Evolutionary conservation across 1,139 yeast genomes (phyloP).

Genomic region (Wickerhamiella pararugosa): DNA sequence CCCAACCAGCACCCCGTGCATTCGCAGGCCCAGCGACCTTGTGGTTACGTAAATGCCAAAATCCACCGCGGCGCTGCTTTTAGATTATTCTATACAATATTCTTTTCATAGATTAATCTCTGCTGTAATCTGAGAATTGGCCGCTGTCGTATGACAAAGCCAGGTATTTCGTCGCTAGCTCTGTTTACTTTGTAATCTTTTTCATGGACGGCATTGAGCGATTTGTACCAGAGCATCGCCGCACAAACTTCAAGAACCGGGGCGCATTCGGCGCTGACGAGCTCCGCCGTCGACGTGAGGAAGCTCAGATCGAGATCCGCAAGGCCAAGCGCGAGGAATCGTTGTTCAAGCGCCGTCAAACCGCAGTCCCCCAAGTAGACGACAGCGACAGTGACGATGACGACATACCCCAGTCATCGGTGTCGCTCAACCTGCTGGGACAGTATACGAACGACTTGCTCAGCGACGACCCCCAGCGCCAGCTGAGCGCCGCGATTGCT

Average conservation of each 20-base stretch:
- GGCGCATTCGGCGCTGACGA: constrained; percentile 92
- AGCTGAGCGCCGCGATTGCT: constrained; percentile 77
- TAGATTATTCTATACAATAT: no score
- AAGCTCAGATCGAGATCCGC: constrained; percentile 90
- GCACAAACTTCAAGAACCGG: constrained; percentile 90
- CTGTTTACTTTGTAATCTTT: no score
- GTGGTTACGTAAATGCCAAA: no score
- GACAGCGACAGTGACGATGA: constrained; percentile 36
- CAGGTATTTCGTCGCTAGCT: no score
- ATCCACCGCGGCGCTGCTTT: no score
- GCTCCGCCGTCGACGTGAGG: constrained; percentile 94
- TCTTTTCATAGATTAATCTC: no score
- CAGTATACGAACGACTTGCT: constrained; percentile 69
- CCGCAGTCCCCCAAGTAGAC: constrained; percentile 30
- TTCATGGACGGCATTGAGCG: constrained; percentile 26
- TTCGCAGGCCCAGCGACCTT: no score
- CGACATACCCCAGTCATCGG: constrained; percentile 8
- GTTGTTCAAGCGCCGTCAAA: constrained; percentile 69
- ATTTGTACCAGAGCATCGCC: constrained; percentile 94
- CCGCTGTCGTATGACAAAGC: no score
- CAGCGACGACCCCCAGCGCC: constrained; percentile 64
- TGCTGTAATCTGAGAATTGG: no score
- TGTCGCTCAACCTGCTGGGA: not conserved
- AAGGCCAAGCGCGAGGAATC: constrained; percentile 95
- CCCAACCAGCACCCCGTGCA: no score